A percentile compares a stretch with the other conserved stretches of the same genome.
phyloP scores from a whole-genome alignment of 1,284 basidiomycete species.

The Boletus calvinii region DNA sequence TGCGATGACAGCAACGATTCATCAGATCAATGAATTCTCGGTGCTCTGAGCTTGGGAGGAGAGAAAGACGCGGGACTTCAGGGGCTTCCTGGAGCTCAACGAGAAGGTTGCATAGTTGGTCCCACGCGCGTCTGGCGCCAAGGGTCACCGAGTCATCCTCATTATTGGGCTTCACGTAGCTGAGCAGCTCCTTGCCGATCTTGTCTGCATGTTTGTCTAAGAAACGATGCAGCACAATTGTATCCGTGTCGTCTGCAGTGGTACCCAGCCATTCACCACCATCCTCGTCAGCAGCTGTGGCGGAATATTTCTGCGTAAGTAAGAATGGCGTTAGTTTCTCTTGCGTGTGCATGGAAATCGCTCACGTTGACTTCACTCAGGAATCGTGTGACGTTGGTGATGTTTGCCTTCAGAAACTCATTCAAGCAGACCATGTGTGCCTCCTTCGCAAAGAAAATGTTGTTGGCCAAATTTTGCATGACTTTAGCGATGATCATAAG shows the following conservation, averaged over 20 bases:
- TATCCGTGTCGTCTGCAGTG: constrained; percentile 77
- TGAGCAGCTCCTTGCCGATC: constrained; percentile 79
- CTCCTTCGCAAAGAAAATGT: constrained; percentile 89
- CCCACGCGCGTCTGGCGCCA: constrained; percentile 75
- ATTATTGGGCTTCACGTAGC: constrained; percentile 59
- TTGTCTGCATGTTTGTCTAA: constrained; percentile 82
- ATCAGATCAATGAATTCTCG: constrained; percentile 69
- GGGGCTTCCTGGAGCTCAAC: constrained; percentile 75
- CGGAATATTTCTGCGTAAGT: constrained; percentile 51
- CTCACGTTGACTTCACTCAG: constrained; percentile 78
- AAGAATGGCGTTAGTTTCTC: constrained; percentile 7
- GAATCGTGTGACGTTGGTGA: constrained; percentile 79
- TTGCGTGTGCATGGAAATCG: constrained; percentile 4
- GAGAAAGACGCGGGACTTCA: constrained; percentile 60
- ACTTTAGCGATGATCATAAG: constrained; percentile 87
- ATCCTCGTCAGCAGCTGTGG: constrained; percentile 50
- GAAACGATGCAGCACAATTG: constrained; percentile 79
- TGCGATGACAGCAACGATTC: constrained; percentile 62
- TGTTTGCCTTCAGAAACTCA: constrained; percentile 74
- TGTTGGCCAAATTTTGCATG: constrained; percentile 90
- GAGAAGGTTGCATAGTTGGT: constrained; percentile 69
- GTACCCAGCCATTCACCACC: constrained; percentile 71
- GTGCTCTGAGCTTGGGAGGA: constrained; percentile 51
- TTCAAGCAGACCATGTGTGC: constrained; percentile 83
- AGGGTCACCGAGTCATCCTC: constrained; percentile 59